Percentiles rank a stretch among this genome's conserved stretches.
Evolutionary conservation across 208 protist genomes (phyloP).

Genomic region (Acanthamoeba royreba): DNA sequence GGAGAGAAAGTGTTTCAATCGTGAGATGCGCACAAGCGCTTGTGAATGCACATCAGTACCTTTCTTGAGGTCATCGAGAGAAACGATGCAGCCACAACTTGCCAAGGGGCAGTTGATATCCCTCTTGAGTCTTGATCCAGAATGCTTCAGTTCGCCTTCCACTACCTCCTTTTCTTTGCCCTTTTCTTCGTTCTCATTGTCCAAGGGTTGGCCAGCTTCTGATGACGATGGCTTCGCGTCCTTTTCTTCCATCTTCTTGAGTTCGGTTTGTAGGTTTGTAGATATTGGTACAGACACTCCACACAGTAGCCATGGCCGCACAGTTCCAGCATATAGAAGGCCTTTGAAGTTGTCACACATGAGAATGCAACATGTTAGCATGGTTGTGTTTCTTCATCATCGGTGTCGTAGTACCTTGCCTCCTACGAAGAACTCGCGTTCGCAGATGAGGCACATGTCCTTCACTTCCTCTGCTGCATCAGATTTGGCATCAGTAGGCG

Average conservation of each 20-base stretch:
- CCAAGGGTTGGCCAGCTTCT: not conserved
- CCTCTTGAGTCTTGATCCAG: not conserved
- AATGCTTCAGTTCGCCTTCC: not conserved
- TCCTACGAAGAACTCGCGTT: not conserved
- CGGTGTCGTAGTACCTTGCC: no score
- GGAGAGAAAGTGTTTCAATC: not conserved
- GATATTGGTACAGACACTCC: not conserved
- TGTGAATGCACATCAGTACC: not conserved
- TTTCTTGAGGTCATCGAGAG: not conserved
- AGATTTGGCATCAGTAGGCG: not conserved
- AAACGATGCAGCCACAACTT: not conserved
- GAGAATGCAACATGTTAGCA: not conserved
- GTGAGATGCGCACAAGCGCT: not conserved
- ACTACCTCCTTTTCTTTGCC: not conserved
- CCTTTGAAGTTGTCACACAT: not conserved
- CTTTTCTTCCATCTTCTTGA: not conserved
- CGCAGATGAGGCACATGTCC: not conserved
- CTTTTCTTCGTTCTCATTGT: not conserved
- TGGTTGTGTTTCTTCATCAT: no score
- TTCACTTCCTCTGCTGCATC: not conserved
- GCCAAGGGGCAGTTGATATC: not conserved
- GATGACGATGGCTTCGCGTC: not conserved
- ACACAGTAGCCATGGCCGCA: conserved; percentile 16
- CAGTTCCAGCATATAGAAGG: not conserved
- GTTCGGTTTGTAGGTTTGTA: not conserved